Conservation (phyloP, 2,329 filamentous ascomycete genomes). For the Aschersonia sp. region DNA sequence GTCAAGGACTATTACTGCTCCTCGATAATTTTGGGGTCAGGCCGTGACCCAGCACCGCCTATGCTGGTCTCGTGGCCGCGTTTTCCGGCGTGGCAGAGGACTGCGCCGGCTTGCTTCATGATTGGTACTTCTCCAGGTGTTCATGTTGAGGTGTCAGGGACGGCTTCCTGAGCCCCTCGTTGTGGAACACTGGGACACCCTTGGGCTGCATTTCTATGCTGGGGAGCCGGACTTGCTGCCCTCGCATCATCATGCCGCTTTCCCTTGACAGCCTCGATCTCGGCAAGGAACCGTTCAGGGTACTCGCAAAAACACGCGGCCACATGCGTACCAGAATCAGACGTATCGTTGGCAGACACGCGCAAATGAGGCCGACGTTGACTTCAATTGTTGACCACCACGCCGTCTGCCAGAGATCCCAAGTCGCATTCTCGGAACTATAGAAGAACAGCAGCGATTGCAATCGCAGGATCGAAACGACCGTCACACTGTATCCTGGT, state of each 20-base stretch:
- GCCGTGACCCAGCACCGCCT: no score
- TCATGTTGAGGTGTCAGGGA: no score
- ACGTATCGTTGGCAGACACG: conserved; percentile 1
- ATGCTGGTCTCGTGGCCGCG: no score
- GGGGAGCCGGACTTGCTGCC: background rate
- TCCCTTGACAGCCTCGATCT: background rate
- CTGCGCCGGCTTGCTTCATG: no score
- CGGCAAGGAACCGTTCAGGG: background rate
- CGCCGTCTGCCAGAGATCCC: conserved; percentile 3
- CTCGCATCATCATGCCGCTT: background rate
- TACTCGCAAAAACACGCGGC: conserved; percentile 2
- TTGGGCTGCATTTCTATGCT: background rate
- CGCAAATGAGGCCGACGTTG: conserved; percentile 5
- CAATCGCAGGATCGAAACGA: conserved; percentile 4
- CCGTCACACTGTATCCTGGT: conserved; percentile 2
- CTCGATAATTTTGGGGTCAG: no score
- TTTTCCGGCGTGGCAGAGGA: no score
- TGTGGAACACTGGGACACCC: no score
- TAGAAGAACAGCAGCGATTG: conserved; percentile 3
- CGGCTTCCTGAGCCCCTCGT: no score
- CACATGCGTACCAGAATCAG: conserved; percentile 2
- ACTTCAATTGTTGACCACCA: conserved; percentile 6
- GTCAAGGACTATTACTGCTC: no score
- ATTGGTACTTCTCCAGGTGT: no score
- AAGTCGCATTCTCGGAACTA: conserved; percentile 2